Conservation (phyloP, 2,329 filamentous ascomycete genomes). For the Cadophora luteo-olivacea region DNA sequence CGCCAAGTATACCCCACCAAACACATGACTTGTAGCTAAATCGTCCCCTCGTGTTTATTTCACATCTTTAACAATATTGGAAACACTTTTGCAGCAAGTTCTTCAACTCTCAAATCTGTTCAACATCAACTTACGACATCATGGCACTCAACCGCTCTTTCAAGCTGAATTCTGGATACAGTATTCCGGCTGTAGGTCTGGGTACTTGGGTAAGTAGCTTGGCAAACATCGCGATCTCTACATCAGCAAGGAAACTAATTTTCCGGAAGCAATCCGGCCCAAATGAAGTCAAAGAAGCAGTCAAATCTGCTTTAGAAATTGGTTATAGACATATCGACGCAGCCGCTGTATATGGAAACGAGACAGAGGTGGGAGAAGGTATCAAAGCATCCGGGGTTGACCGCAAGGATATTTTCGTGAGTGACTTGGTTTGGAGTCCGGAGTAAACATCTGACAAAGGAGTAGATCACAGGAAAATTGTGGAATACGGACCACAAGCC, state of each 20-base stretch:
- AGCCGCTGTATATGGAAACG: slow-evolving; percentile 54
- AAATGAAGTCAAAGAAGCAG: slow-evolving; percentile 54
- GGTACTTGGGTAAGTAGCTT: slow-evolving; percentile 47
- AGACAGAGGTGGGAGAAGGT: slow-evolving; percentile 50
- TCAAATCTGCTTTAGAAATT: slow-evolving; percentile 44
- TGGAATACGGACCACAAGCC: slow-evolving; percentile 57
- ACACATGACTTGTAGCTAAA: neutral
- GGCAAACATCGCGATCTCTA: neutral
- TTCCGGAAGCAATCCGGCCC: slow-evolving; percentile 35
- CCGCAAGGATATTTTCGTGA: slow-evolving; percentile 48
- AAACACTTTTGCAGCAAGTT: neutral
- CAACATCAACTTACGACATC: neutral
- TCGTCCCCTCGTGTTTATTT: neutral
- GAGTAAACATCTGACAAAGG: neutral
- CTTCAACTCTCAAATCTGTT: neutral
- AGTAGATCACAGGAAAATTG: slow-evolving; percentile 59
- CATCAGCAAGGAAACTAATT: slow-evolving; percentile 1
- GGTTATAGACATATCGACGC: slow-evolving; percentile 56
- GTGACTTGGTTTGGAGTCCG: slow-evolving; percentile 36
- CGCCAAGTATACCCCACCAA: neutral
- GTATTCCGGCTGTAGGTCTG: slow-evolving; percentile 49
- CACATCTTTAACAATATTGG: neutral
- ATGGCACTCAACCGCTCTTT: slow-evolving; percentile 48
- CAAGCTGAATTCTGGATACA: slow-evolving; percentile 49
- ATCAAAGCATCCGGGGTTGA: slow-evolving; percentile 47